Evolutionary conservation across 1,139 yeast genomes (phyloP), one percentile per base, ranked within the genome.

Genomic region (Geotrichum macrosporum): DNA sequence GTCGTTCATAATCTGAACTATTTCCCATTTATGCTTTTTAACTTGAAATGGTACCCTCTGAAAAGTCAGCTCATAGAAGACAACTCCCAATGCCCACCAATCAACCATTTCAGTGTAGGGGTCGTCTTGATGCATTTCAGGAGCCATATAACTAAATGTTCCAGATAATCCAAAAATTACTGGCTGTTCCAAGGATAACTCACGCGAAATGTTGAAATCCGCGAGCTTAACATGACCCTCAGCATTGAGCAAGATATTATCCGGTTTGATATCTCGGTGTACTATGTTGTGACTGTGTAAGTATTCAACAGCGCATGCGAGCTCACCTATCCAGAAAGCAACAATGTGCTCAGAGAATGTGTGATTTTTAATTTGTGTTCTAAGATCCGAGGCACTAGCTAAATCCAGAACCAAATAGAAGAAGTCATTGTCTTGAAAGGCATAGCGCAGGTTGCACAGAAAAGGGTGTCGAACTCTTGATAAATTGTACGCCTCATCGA

Each of bases 21-120:
- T 47, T 10, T 47, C n/a, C n/a, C n/a, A 35, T 13, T 35, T 40
- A 38, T 32, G 37, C 43, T 39, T 44, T 32, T 74, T 77, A 1
- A 94, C 94, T 0, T 85, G 79, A 60, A 84, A 84, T 2, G 95
- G 95, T 1, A 94, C 89, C 33, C 80, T 72, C 0, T 95, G 94
- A 1, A 88, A 81, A 18, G 85, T 68, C 73, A 87, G 76, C 62
- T 87, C 96, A 64, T 72, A 87, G 30, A 85, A 75, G 4, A 86
- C 86, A 58, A 94, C 82, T 0, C 96, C 96, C 24, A 87, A 70
- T 0, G 95, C 84, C 89, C 95, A 87, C 92, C 95, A 86, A 63
- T 87, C 96, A 12, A 87, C 92, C 30, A 76, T 73, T 49, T 74
- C 79, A 42, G 84, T 84, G 59, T 86, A 86, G 4, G 80, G 77